Conservation (phyloP, 495 filamentous ascomycete genomes). For the Podospora fimiseda region DNA sequence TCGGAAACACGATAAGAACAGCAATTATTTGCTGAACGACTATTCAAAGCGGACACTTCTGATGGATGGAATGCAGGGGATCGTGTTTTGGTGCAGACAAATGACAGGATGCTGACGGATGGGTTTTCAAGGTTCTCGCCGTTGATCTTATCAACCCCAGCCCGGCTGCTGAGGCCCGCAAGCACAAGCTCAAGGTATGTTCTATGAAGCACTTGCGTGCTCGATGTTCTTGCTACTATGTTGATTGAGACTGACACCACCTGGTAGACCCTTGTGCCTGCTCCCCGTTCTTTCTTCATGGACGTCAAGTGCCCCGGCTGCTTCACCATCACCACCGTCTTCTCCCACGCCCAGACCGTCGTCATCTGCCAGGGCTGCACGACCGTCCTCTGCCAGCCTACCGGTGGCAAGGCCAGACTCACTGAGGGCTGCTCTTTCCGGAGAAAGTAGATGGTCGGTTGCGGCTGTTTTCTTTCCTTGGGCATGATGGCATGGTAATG, state of each 20-base stretch:
- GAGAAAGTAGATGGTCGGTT: constrained; percentile 76
- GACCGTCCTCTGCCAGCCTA: constrained; percentile 95
- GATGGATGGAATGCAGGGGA: not conserved
- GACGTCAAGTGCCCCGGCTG: constrained; percentile 99
- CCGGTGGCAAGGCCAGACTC: constrained; percentile 90
- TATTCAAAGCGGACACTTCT: not conserved
- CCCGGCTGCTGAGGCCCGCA: constrained; percentile 89
- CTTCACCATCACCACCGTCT: constrained; percentile 99
- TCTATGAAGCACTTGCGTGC: not conserved
- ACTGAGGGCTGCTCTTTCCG: constrained; percentile 99
- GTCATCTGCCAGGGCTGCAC: constrained; percentile 98
- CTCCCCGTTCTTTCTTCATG: constrained; percentile 99
- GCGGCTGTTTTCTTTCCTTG: constrained; percentile 42
- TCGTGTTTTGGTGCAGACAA: not conserved
- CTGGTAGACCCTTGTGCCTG: constrained; percentile 79
- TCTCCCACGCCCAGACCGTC: constrained; percentile 99
- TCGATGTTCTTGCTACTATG: not conserved
- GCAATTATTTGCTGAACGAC: not conserved
- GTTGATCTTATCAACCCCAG: constrained; percentile 99
- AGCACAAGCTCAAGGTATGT: constrained; percentile 99
- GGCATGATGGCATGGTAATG: constrained; percentile 42
- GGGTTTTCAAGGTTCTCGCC: constrained; percentile 79
- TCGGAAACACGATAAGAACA: not conserved
- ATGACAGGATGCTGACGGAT: constrained; percentile 32
- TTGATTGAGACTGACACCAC: constrained; percentile 20